Percentiles rank a stretch among this genome's conserved stretches.
Conservation (phyloP, 495 filamentous ascomycete genomes). For the Talaromyces borbonicus region DNA sequence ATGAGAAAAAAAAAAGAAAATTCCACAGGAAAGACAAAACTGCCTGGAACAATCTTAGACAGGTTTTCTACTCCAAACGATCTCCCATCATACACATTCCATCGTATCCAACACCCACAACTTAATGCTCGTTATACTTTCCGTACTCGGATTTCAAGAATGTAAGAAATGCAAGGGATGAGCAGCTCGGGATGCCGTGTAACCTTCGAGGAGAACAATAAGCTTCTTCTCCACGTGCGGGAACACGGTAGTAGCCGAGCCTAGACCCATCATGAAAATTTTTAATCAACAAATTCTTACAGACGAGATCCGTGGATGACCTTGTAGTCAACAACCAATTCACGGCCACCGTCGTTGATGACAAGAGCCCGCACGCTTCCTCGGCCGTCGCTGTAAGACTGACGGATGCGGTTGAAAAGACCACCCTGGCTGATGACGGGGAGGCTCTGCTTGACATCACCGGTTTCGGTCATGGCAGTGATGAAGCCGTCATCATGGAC, state of each 20-base stretch:
- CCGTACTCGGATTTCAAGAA: not conserved
- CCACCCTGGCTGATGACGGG: conserved; percentile 87
- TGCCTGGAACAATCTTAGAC: too few species aligned
- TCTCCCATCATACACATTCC: conserved; percentile 9
- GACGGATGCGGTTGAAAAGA: conserved; percentile 70
- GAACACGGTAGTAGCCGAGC: conserved; percentile 5
- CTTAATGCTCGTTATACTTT: not conserved
- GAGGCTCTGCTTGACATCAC: conserved; percentile 95
- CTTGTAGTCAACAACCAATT: conserved; percentile 98
- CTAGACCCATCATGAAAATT: conserved; percentile 9
- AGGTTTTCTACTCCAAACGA: not conserved
- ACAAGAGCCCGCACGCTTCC: conserved; percentile 91
- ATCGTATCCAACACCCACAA: conserved; percentile 7
- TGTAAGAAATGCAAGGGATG: too few species aligned
- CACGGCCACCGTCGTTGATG: conserved; percentile 85
- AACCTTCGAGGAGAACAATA: too few species aligned
- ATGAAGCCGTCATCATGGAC: conserved; percentile 79
- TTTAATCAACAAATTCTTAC: conserved; percentile 30
- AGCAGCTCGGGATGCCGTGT: too few species aligned
- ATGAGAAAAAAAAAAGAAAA: conserved; percentile 1
- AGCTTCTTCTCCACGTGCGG: too few species aligned
- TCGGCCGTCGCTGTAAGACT: conserved; percentile 84
- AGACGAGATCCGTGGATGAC: conserved; percentile 74
- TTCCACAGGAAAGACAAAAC: too few species aligned
- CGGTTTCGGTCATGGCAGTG: conserved; percentile 75